Conservation (phyloP, 140 eudicot species). For the Flaveria floridana region DNA sequence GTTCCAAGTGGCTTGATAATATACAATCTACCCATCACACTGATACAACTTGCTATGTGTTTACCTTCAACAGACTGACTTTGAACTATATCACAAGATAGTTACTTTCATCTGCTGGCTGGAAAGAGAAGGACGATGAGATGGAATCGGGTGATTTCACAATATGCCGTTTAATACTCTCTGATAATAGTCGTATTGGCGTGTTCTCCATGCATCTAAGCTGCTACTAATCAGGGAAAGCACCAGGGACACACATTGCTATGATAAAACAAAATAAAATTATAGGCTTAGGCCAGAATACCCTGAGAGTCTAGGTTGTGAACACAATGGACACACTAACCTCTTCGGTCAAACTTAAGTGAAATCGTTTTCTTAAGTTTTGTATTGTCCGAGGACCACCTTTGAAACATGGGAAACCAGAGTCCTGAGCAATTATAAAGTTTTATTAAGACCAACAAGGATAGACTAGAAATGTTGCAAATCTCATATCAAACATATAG, state of each 20-base stretch:
- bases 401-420: conserved; percentile 98
- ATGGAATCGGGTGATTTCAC: conserved; percentile 31
- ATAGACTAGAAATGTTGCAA: conserved; percentile 2
- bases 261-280: conserved; percentile 27
- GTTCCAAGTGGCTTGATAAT: conserved; percentile 29
- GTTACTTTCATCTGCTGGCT: conserved; percentile 24
- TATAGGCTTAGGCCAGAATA: not conserved
- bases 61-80: conserved; percentile 19
- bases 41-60: conserved; percentile 26
- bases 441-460: not conserved
- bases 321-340: conserved; percentile 35
- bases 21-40: conserved; percentile 10
- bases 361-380: conserved; percentile 91
- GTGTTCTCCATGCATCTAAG: conserved; percentile 99
- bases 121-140: conserved; percentile 19
- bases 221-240: conserved; percentile 97
- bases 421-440: conserved; percentile 61
- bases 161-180: conserved; percentile 94
- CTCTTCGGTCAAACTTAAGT: conserved; percentile 95
- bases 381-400: conserved; percentile 98
- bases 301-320: not conserved
- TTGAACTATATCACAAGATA: conserved; percentile 24
- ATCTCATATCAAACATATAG: not conserved
- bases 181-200: conserved; percentile 95
- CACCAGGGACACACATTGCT: conserved; percentile 99